Base-by-base conservation (phyloP, 129 eudicot species). In the Flaveria linearis region DNA sequence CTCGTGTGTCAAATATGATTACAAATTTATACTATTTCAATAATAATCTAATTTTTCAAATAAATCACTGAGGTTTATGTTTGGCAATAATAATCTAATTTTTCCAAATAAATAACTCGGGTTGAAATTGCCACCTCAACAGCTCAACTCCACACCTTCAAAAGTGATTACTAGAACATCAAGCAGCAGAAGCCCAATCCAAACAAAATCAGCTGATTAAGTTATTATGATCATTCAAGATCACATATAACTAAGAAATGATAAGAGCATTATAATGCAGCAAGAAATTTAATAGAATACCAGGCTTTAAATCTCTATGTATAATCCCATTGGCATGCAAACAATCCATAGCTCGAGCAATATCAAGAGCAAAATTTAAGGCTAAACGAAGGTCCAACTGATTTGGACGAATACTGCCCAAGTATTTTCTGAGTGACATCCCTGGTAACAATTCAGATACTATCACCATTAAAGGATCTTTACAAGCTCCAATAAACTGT, bases 401-500 rank as follows among this genome's bases (percentile, higher is more conserved):
- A 71, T 85, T 86, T 58, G 99, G 99, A 75, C 99, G 97, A 73
- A 91, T 78, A 60, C 89, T 87, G 41, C 81, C 82, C 2, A 94
- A 83, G 78, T 91, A 91, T 79, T 91, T 94, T 73, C 99, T 86
- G 26, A 94, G 91, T 56, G 99, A 91, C 96, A 89, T 89, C 65
- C 99, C 99, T 12, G 90, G 99, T 83, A 94, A 78, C 49, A 94
- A 73, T 77, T 94, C 99, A 12, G 99, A 87, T 30, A 94, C 97
- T 72, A 94, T 91, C 79, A 94, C 99, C 99, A 94, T 94, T 82
- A 94, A 82, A 14, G 99, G 99, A 72, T 94, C 97, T 67, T 94
- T 94, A 79, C 99, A 94, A 81, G 99, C 99, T 78, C 99, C 99
- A 81, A 91, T 84, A 78, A 94, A 94, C 97, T 94, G 88, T 79